phyloP scores from a whole-genome alignment of 1,139 yeast species.

The Zygoascus hellenicus region DNA sequence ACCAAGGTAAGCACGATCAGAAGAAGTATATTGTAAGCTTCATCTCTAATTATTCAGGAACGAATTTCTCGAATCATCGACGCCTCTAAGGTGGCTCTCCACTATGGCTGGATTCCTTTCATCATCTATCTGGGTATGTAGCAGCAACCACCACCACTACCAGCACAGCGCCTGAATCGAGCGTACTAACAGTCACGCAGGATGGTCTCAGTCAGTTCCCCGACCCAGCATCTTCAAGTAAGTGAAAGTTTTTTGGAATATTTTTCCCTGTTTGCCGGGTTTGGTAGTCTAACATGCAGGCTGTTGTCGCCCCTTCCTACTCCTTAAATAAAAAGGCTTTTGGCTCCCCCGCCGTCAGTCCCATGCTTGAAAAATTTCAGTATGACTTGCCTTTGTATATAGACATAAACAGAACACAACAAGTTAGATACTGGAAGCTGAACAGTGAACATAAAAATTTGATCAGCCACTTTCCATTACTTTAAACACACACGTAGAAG shows the following conservation, averaged over 20 bases:
- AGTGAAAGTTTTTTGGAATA: conserved; percentile 16
- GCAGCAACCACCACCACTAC: neutral
- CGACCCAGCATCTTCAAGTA: conserved; percentile 75
- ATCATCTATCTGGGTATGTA: conserved; percentile 67
- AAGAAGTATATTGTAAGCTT: neutral
- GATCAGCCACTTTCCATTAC: neutral
- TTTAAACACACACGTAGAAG: neutral
- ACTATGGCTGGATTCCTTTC: conserved; percentile 96
- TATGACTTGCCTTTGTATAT: too few species aligned
- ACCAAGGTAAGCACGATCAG: conserved; percentile 4
- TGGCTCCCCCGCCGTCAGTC: too few species aligned
- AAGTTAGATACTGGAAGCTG: too few species aligned
- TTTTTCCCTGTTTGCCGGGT: neutral
- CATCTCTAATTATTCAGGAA: conserved; percentile 41
- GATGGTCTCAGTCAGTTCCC: conserved; percentile 82
- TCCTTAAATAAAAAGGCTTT: conserved; percentile 40
- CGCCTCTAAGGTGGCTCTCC: conserved; percentile 79
- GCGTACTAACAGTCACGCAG: conserved; percentile 17
- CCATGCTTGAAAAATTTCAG: too few species aligned
- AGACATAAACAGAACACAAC: too few species aligned
- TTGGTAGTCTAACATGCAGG: conserved; percentile 20
- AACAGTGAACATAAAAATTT: too few species aligned
- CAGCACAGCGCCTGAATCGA: too few species aligned
- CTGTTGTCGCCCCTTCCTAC: conserved; percentile 70
- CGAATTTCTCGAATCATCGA: conserved; percentile 79